Evolutionary conservation across 768 basidiomycete genomes (phyloP), one percentile per base, ranked within the genome.

Genomic region (Kwoniella dendrophila): DNA sequence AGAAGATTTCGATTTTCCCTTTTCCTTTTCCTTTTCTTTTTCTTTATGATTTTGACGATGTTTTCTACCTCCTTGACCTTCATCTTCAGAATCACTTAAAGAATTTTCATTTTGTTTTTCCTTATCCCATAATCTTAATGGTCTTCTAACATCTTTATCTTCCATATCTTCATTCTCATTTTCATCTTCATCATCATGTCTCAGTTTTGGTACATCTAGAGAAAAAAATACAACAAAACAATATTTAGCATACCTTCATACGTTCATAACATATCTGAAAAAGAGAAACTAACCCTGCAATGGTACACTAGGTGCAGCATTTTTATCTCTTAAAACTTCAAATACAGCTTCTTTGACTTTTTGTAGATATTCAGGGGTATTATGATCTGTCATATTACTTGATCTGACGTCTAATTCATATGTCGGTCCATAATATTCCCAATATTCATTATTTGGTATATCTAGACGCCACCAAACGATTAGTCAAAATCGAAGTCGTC

Each of bases 371-470:
- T 90, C 90, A 4, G 85, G 86, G 2, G 90, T 90, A 75, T 99
- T 99, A 81, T 95, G 81, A 74, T 99, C 95, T 68, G 96, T 93
- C 63, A 92, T 89, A 76, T 98, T 99, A 12, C 91, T 93, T 12
- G 92, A 82, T 71, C 88, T 90, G 29, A 99, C 96, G 75, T 99
- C 92, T 32, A 99, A 84, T 76, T 93, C 86, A 73, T 98, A 97
- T 72, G 95, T 92, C 2, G 96, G 96, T 0, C 96, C 96, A 78
- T 97, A 98, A 79, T 98, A 98, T 75, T 98, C 95, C 74, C 94
- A 98, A 81, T 98, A 99, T 80, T 99, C 96, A 73, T 98, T 99
- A 66, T 94, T 88, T 2, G 96, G 96, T 56, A 99, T 95, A 75
- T 91, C 95, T 94, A 72, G n/a, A 6, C n/a, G 14, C 22, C n/a